phyloP scores from a whole-genome alignment of 352 stramenopile species.

The Phytophthora hybrid region DNA sequence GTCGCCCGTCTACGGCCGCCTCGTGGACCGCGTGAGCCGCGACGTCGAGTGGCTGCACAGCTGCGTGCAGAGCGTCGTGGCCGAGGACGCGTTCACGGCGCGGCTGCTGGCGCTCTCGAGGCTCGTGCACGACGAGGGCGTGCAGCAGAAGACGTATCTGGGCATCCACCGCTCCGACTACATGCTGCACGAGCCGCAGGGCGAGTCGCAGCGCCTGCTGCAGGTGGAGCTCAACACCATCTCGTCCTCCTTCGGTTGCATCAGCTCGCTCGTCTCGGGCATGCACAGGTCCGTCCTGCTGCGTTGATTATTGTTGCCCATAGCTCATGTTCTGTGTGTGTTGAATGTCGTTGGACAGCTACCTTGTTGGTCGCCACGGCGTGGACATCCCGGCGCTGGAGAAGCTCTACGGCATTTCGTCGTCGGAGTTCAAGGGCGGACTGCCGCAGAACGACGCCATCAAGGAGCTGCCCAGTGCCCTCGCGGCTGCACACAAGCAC shows the following conservation, averaged over 20 bases:
- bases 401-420: slow-evolving; percentile 56
- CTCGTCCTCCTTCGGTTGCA: slow-evolving; percentile 96
- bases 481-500: slow-evolving; percentile 72
- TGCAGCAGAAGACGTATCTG: slow-evolving; percentile 85
- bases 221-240: slow-evolving; percentile 99
- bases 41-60: slow-evolving; percentile 84
- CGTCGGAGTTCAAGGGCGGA: slow-evolving; percentile 48
- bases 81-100: slow-evolving; percentile 89
- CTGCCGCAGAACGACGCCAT: slow-evolving; percentile 78
- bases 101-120: slow-evolving; percentile 84
- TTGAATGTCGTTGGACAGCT: slow-evolving; percentile 33
- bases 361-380: slow-evolving; percentile 61
- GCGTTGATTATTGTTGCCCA: not conserved
- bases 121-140: slow-evolving; percentile 67
- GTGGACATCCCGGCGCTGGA: slow-evolving; percentile 59
- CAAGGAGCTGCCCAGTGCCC: slow-evolving; percentile 66
- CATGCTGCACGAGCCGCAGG: slow-evolving; percentile 92
- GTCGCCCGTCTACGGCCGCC: slow-evolving; percentile 74
- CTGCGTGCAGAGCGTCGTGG: slow-evolving; percentile 76
- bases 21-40: slow-evolving; percentile 85
- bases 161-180: slow-evolving; percentile 95
- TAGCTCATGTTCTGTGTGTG: not conserved
- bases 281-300: slow-evolving; percentile 80
- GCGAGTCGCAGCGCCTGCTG: slow-evolving; percentile 72
- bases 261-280: slow-evolving; percentile 92